A percentile compares a stretch with the other conserved stretches of the same genome.
These are phyloP conservation scores for Canavalia ensiformis DNA, from an alignment of 306 rosid species.

Conservation along the genomic window DNA sequence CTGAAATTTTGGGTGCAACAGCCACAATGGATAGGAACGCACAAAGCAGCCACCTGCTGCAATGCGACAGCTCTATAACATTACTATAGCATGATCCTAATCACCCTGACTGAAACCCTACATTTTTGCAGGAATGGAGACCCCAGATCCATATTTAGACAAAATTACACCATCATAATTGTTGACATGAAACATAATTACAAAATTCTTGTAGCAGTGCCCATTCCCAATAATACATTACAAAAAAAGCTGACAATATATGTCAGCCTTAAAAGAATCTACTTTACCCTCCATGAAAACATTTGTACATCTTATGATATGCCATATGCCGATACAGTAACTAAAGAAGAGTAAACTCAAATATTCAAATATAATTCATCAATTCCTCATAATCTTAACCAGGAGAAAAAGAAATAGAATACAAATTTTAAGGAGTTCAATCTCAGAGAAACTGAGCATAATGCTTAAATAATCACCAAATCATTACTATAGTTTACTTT, in stretches of 20 bases:
- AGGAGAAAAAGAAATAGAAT: no score
- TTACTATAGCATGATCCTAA: no score
- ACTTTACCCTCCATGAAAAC: not conserved
- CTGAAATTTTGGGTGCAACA: no score
- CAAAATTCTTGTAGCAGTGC: not conserved
- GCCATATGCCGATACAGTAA: no score
- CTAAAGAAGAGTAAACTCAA: not conserved
- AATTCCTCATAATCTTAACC: not conserved
- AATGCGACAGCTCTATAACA: no score
- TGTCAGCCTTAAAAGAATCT: no score
- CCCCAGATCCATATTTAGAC: not conserved
- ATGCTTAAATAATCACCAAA: not conserved
- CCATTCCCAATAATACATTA: no score
- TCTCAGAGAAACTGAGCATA: not conserved
- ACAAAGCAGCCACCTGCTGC: no score
- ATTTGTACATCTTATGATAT: not conserved
- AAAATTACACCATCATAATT: not conserved
- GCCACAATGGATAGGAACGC: no score
- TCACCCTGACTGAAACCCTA: not conserved
- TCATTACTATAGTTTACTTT: no score
- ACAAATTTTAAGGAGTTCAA: not conserved
- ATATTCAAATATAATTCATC: not conserved
- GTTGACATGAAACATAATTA: not conserved
- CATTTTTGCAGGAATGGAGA: not conserved
- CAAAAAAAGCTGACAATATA: no score